Evolutionary conservation across 1,284 basidiomycete genomes (phyloP).

Genomic region (Lentinula novae-zelandiae): DNA sequence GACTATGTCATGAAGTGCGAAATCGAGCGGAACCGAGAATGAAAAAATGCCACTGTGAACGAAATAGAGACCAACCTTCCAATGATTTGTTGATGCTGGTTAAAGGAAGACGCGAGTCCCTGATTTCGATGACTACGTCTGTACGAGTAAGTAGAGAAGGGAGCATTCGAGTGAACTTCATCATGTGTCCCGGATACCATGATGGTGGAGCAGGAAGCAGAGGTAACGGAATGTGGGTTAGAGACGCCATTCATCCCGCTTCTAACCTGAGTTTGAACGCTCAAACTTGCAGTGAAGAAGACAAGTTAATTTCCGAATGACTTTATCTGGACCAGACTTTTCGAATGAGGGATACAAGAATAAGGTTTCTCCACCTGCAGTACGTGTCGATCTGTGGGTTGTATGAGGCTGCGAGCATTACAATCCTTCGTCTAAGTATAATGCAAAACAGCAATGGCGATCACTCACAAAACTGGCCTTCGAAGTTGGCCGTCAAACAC

Average conservation of each 20-base stretch:
- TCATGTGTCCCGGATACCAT: slow-evolving; percentile 99
- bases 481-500: neutral
- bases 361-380: neutral
- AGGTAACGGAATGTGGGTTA: slow-evolving; percentile 48
- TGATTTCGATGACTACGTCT: slow-evolving; percentile 91
- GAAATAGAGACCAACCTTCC: slow-evolving; percentile 55
- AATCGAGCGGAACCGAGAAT: slow-evolving; percentile 10
- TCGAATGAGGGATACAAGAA: neutral
- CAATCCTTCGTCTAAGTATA: too few relatives aligned
- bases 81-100: slow-evolving; percentile 91
- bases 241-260: slow-evolving; percentile 13
- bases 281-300: neutral
- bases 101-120: slow-evolving; percentile 90
- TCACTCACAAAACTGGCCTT: too few relatives aligned
- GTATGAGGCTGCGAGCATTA: neutral
- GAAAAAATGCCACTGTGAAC: neutral
- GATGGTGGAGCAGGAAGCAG: slow-evolving; percentile 74
- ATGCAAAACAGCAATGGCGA: too few relatives aligned
- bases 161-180: slow-evolving; percentile 76
- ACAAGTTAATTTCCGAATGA: neutral
- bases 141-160: slow-evolving; percentile 77
- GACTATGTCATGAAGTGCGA: slow-evolving; percentile 1
- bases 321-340: neutral
- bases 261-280: neutral
- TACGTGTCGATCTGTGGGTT: neutral